Evolutionary conservation across 2,329 filamentous ascomycete species (phyloP).

Genomic region (Paramyrothecium sp.): DNA sequence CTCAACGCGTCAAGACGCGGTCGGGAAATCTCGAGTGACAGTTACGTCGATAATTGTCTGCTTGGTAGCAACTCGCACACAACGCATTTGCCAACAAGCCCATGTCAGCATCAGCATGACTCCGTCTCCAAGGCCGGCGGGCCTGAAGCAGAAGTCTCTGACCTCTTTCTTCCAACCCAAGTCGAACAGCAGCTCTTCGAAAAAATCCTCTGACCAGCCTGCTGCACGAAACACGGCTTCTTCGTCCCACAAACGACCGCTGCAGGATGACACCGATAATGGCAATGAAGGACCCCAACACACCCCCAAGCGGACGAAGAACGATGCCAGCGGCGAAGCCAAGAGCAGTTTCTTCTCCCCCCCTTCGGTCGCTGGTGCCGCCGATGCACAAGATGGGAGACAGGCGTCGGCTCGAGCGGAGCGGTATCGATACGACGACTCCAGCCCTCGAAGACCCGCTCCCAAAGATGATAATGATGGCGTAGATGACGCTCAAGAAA

Average conservation of each 20-base stretch:
- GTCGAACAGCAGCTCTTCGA: conserved; percentile 45
- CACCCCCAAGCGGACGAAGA: conserved; percentile 44
- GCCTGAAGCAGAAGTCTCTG: conserved; percentile 76
- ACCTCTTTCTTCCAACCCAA: conserved; percentile 81
- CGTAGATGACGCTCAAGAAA: conserved; percentile 34
- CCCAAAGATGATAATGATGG: conserved; percentile 47
- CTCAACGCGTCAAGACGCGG: conserved; percentile 27
- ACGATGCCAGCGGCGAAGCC: conserved; percentile 30
- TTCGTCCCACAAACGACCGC: conserved; percentile 47
- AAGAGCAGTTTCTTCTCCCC: conserved; percentile 33
- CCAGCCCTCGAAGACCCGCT: conserved; percentile 36
- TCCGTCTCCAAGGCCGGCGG: conserved; percentile 34
- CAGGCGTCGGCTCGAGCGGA: conserved; percentile 41
- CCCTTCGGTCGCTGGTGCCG: background rate
- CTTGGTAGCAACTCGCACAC: background rate
- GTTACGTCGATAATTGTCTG: background rate
- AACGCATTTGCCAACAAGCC: background rate
- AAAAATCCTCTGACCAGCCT: conserved; percentile 29
- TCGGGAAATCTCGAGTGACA: conserved; percentile 1
- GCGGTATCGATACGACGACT: conserved; percentile 49
- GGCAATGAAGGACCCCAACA: conserved; percentile 39
- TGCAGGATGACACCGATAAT: conserved; percentile 45
- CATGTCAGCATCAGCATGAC: conserved; percentile 22
- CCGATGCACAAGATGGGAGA: background rate
- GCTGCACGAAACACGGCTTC: conserved; percentile 22